Base-by-base conservation (phyloP, 1,284 basidiomycete species). In the Mycena citricolor region DNA sequence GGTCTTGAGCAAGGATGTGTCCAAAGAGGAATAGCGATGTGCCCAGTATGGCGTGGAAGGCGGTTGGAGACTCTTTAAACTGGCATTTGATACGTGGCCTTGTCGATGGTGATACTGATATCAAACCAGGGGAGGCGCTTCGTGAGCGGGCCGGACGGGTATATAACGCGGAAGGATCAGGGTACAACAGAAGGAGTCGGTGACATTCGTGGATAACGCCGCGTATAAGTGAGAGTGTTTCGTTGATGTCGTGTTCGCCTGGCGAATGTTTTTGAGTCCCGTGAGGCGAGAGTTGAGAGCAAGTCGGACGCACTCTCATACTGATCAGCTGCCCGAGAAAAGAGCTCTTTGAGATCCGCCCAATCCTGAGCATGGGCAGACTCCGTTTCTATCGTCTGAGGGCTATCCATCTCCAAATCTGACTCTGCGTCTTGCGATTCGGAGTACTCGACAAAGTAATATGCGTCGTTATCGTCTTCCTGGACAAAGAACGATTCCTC, bases 151-250 rank as follows among this genome's bases (percentile, higher is more conserved):
- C 17, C 8, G 42, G 45, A 17, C 36, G 37, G 12, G 61, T 42
- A 53, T 70, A 78, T 32, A 83, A 61, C 12, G 69, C 59, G 17
- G 77, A 77, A 0, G 79, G 81, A 54, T 84, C 80, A 11, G 71
- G 66, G 54, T 77, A 74, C 23, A 65, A 61, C 23, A 68, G 53
- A 40, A 81, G 67, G 49, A 82, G 77, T 25, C 77, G 72, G 58
- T 80, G 76, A 57, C 79, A 83, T 60, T 83, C 80, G 53, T 81
- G 79, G 4, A 84, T 72, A 40, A 84, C 77, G 5, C 74, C 80
- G 29, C 81, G 71, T 30, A 84, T 62, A 4, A 81, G 66, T 0
- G 77, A 71, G 4, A 80, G 63, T 1, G 77, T 72, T 44, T 77
- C 73, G 24, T 59, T 49, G 14, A 68, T 56, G 42, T 76, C 70